Base-by-base conservation (phyloP, 2,329 filamentous ascomycete species). In the Hypoxylon sp. region DNA sequence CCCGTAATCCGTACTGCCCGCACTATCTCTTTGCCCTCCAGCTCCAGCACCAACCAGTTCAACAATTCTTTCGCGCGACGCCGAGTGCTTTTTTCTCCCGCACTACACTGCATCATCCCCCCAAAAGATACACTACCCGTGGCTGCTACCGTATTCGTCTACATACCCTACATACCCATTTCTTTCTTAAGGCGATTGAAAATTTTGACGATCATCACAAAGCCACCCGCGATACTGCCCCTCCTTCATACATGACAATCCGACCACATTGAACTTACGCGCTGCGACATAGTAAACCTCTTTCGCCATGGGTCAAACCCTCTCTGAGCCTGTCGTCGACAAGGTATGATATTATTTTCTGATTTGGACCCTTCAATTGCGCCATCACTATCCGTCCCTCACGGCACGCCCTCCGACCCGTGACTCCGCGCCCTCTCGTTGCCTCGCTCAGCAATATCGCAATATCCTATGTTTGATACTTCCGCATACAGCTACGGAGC, bases 261-360 rank as follows among this genome's bases (percentile, higher is more conserved):
- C 63, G 50, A 70, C 59, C 51, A 63, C 43, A 69, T 63, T 68
- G 59, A 70, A 45, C n/a, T 51, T 58, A 55, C 66, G 68, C 71
- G 69, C 63, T 65, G 71, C 70, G 71, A 71, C 67, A 67, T 67
- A 69, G 63, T 63, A 70, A 71, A 73, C 67, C 74, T 70, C 74
- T 68, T 73, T 78, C 78, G 80, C 79, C 83, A 99, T 99, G 96
- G 96, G 96, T 88, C 96, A 99, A 87, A 99, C 96, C 82, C 90
- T 99, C 79, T 98, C 95, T 77, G 96, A 99, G 87, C 96, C 96
- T 77, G 94, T 99, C 78, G 92, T 97, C 81, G 96, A 98, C 80
- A 99, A 99, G 94, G 96, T 99, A 87, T 80, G 88, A n/a, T 65
- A 55, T 4, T 81, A 66, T 64, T 69, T 41, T 50, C 39, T 46